Base-by-base conservation (phyloP, 2,329 filamentous ascomycete genomes). In the Aspergillus pseudoviridinutans region DNA sequence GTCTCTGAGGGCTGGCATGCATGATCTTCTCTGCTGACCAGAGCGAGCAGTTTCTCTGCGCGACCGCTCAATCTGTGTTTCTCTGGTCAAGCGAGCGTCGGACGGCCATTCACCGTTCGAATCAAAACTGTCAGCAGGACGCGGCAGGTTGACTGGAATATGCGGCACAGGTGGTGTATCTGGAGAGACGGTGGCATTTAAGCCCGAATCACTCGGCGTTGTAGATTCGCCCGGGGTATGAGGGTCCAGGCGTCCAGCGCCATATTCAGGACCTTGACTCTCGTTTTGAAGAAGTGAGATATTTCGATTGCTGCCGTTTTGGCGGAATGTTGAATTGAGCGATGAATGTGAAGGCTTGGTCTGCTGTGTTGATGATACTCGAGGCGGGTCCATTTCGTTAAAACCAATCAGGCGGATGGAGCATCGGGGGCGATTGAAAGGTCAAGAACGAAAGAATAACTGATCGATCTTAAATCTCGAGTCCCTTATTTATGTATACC, bases 1-100 rank as follows among this genome's bases (percentile, higher is more conserved):
- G 46, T 84, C 85, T 66, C 79, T 79, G 53, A 86, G 70, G 74
- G 80, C 81, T 3, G 84, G 61, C 20, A 44, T 38, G 49, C 62
- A 67, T 32, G 65, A 67, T 41, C 61, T 51, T 44, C 17, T 41
- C 25, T 49, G 44, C 47, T 49, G 49, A 38, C 53, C 53, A 22
- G 54, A 55, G 25, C 41, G 50, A 17, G 49, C 55, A 27, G 49
- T 22, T 53, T 58, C 55, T 49, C 55, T 57, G 25, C 46, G 56
- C 17, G 54, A 51, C 22, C 49, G 49, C 47, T 59, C 55, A 50
- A 50, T 41, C 52, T 58, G 61, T 9, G 56, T 50, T 44, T 20
- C 53, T 53, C 41, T 27, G 14, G 28, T 35, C 27, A 28, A 49
- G 38, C 41, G 35, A 50, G 38, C 46, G 25, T 56, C 22, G 20